Evolutionary conservation across 805 yeast species (phyloP).

Genomic region (Kodamaea hsintzibuensis): DNA sequence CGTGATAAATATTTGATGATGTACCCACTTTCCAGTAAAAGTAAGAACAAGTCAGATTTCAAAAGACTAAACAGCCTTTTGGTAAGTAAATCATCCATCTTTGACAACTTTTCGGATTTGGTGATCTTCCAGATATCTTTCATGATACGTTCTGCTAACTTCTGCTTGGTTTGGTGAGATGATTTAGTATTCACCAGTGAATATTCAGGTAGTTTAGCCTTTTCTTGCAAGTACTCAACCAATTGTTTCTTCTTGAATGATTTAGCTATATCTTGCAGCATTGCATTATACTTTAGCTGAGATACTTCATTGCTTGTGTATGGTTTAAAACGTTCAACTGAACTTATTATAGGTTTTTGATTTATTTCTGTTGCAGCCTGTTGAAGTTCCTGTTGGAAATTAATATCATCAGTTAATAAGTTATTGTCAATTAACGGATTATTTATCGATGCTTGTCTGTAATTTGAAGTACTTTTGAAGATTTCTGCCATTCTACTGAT

Average conservation of each 20-base stretch:
- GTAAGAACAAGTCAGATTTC: constrained; percentile 41
- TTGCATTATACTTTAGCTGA: constrained; percentile 8
- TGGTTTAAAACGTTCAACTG: constrained; percentile 14
- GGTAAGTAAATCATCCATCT: constrained; percentile 32
- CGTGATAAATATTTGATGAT: constrained; percentile 41
- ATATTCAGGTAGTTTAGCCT: constrained; percentile 8
- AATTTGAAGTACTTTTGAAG: constrained; percentile 10
- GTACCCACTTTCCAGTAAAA: constrained; percentile 39
- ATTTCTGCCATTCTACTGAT: constrained; percentile 16
- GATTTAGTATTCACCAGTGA: constrained; percentile 5
- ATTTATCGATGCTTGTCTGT: constrained; percentile 3
- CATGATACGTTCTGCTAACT: constrained; percentile 29
- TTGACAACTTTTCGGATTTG: constrained; percentile 19
- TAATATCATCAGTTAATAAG: not conserved
- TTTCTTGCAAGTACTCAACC: constrained; percentile 12
- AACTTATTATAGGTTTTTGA: constrained; percentile 1
- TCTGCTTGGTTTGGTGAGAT: constrained; percentile 13
- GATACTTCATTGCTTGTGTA: constrained; percentile 2
- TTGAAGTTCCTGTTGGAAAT: not conserved
- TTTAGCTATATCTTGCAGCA: constrained; percentile 10
- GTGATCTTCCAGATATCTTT: constrained; percentile 35
- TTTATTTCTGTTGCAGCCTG: not conserved
- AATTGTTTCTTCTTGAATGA: constrained; percentile 15
- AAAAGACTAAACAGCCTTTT: constrained; percentile 33
- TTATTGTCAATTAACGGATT: constrained; percentile 10